Evolutionary conservation across 1,284 basidiomycete species (phyloP).

Genomic region (Cutaneotrichosporon mucoides): DNA sequence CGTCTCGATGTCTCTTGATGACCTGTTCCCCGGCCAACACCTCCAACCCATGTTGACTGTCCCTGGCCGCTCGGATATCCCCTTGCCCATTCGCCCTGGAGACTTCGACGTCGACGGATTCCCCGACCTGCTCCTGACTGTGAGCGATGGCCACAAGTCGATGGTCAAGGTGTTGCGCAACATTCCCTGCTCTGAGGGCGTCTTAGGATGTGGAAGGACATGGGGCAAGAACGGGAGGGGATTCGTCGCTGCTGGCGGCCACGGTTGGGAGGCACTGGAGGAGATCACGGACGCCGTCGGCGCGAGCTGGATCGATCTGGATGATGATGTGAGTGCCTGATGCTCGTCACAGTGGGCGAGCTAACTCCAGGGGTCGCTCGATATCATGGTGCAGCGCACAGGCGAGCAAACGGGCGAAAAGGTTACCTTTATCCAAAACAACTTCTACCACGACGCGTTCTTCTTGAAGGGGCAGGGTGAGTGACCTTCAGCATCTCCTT

Average conservation of each 20-base stretch:
- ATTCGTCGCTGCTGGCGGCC: slow-evolving; percentile 67
- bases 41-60: slow-evolving; percentile 59
- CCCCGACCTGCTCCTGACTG: slow-evolving; percentile 79
- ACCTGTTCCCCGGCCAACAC: slow-evolving; percentile 56
- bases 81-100: slow-evolving; percentile 74
- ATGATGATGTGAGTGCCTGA: slow-evolving; percentile 76
- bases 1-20: slow-evolving; percentile 62
- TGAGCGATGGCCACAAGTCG: slow-evolving; percentile 27
- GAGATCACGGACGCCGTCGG: slow-evolving; percentile 71
- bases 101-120: slow-evolving; percentile 94
- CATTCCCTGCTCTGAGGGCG: slow-evolving; percentile 58
- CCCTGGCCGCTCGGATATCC: slow-evolving; percentile 58
- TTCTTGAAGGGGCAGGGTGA: slow-evolving; percentile 91
- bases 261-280: slow-evolving; percentile 58
- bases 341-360: background rate
- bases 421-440: slow-evolving; percentile 87
- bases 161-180: slow-evolving; percentile 66
- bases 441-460: slow-evolving; percentile 98
- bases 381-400: slow-evolving; percentile 82
- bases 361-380: slow-evolving; percentile 71
- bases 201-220: slow-evolving; percentile 31
- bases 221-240: slow-evolving; percentile 49
- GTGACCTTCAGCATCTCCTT: slow-evolving; percentile 24
- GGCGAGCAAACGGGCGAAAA: slow-evolving; percentile 55
- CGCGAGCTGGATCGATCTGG: slow-evolving; percentile 82